Evolutionary conservation across 2,329 filamentous ascomycete genomes (phyloP).

Genomic region (Scedosporium minutisporum): DNA sequence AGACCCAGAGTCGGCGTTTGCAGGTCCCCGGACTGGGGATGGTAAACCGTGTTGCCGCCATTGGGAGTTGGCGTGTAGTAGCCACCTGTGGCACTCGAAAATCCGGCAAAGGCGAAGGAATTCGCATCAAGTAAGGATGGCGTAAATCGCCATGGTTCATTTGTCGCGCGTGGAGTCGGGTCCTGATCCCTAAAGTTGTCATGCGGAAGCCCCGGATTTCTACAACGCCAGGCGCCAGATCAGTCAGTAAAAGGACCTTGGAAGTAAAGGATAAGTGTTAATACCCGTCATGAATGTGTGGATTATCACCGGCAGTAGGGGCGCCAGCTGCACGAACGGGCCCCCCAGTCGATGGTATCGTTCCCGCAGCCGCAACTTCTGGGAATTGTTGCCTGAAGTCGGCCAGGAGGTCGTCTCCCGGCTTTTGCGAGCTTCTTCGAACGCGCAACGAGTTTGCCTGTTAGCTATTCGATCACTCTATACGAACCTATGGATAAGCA

Average conservation of each 20-base stretch:
- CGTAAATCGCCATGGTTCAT: conserved; percentile 80
- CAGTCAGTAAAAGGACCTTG: not conserved
- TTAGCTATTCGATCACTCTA: conserved; percentile 7
- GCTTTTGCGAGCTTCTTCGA: conserved; percentile 75
- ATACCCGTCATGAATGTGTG: conserved; percentile 21
- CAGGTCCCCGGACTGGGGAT: conserved; percentile 74
- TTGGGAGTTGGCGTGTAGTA: conserved; percentile 86
- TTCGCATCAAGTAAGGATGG: conserved; percentile 81
- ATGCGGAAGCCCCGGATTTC: conserved; percentile 11
- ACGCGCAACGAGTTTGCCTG: conserved; percentile 5
- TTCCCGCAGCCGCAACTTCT: conserved; percentile 48
- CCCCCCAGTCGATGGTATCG: conserved; percentile 29
- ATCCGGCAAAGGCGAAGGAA: conserved; percentile 68
- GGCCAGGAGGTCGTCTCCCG: conserved; percentile 72
- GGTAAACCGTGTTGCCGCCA: conserved; percentile 70
- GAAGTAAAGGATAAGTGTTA: not conserved
- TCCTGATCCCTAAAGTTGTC: conserved; percentile 59
- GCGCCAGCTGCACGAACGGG: conserved; percentile 14
- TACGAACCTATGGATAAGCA: not conserved
- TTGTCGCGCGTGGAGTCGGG: conserved; percentile 68
- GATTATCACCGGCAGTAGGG: conserved; percentile 4
- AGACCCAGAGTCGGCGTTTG: conserved; percentile 71
- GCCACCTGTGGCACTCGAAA: conserved; percentile 63
- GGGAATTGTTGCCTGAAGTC: conserved; percentile 79
- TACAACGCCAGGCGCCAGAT: not conserved